Conservation (phyloP, 768 basidiomycete genomes). For the Favolaschia claudopus region DNA sequence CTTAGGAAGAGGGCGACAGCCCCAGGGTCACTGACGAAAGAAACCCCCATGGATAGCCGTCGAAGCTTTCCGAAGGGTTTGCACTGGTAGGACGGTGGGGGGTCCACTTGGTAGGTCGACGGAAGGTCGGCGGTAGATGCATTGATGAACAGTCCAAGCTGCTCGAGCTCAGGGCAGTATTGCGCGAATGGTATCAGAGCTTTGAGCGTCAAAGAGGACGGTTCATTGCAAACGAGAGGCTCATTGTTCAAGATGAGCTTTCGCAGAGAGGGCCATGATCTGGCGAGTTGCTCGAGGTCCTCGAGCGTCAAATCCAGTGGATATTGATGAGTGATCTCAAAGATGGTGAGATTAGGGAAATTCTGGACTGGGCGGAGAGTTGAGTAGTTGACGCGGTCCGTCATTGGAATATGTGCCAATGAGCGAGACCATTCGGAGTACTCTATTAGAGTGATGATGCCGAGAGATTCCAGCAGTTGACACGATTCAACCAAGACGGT, state of each 20-base stretch:
- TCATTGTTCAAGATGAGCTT: constrained; percentile 55
- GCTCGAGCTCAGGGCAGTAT: constrained; percentile 45
- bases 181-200: constrained; percentile 50
- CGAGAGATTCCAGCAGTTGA: constrained; percentile 52
- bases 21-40: constrained; percentile 49
- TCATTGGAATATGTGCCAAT: constrained; percentile 23
- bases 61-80: constrained; percentile 40
- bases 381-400: constrained; percentile 39
- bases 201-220: constrained; percentile 43
- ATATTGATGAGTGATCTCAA: constrained; percentile 49
- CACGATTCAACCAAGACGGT: constrained; percentile 55
- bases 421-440: constrained; percentile 8
- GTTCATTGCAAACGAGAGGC: constrained; percentile 41
- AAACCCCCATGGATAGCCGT: constrained; percentile 58
- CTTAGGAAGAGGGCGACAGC: constrained; percentile 61
- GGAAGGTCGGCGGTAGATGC: constrained; percentile 32
- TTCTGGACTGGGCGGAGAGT: constrained; percentile 43
- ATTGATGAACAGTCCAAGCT: constrained; percentile 52
- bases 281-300: constrained; percentile 55
- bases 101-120: constrained; percentile 1
- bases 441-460: constrained; percentile 45
- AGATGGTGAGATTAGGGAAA: constrained; percentile 33
- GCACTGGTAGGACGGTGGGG: constrained; percentile 10
- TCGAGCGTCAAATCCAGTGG: constrained; percentile 47
- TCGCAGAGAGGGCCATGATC: constrained; percentile 53